Conservation (phyloP, 2,329 filamentous ascomycete genomes). For the Zalaria sp. region DNA sequence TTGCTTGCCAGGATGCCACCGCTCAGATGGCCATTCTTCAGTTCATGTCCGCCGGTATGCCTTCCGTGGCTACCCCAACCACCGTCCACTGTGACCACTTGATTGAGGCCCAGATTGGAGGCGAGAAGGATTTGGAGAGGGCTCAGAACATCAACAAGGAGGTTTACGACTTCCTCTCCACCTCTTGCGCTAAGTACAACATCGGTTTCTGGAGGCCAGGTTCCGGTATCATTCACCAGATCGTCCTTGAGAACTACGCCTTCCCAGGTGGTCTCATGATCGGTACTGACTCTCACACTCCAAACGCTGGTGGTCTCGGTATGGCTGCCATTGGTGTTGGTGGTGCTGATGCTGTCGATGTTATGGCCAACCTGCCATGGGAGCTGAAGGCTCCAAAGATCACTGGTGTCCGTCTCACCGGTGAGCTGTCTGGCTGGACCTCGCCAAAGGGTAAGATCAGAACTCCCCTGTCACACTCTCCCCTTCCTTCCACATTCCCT, state of each 20-base stretch:
- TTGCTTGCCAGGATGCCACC: constrained; percentile 98
- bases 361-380: constrained; percentile 95
- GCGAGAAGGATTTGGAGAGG: constrained; percentile 81
- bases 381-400: constrained; percentile 96
- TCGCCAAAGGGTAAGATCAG: constrained; percentile 64
- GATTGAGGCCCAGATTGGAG: constrained; percentile 93
- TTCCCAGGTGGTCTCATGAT: constrained; percentile 98
- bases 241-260: constrained; percentile 95
- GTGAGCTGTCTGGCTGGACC: constrained; percentile 79
- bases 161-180: constrained; percentile 93
- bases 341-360: constrained; percentile 95
- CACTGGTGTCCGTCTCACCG: constrained; percentile 91
- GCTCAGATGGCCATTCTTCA: constrained; percentile 99
- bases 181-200: constrained; percentile 96
- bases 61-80: constrained; percentile 80
- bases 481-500: no score
- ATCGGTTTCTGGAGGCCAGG: constrained; percentile 99
- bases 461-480: background rate
- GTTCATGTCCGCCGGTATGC: constrained; percentile 99
- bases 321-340: constrained; percentile 93
- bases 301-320: constrained; percentile 90
- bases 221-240: constrained; percentile 99
- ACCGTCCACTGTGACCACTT: constrained; percentile 99
- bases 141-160: constrained; percentile 95
- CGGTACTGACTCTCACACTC: constrained; percentile 95